A percentile compares a stretch with the other conserved stretches of the same genome.
These are phyloP conservation scores for Kokia cookei DNA, from an alignment of 441 rosid species.

Conservation along the genomic window DNA sequence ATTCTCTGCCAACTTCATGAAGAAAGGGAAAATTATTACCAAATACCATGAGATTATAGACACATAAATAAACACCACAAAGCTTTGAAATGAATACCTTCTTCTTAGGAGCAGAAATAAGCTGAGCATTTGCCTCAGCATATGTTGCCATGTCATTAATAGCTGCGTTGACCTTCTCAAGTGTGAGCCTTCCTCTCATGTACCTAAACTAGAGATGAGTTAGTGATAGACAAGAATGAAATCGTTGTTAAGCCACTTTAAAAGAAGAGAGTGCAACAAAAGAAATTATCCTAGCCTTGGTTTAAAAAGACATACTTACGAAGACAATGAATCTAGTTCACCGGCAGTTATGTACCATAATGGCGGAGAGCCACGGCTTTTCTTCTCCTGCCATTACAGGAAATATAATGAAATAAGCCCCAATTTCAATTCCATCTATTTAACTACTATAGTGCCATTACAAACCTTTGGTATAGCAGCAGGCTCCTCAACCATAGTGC, in stretches of 20 bases:
- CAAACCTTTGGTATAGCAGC: slow-evolving; percentile 59
- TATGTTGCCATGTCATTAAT: slow-evolving; percentile 80
- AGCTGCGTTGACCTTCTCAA: slow-evolving; percentile 87
- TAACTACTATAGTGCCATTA: neutral
- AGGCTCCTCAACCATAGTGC: slow-evolving; percentile 42
- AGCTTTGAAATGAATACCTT: slow-evolving; percentile 39
- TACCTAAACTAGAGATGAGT: slow-evolving; percentile 34
- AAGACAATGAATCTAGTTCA: slow-evolving; percentile 65
- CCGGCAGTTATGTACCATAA: slow-evolving; percentile 63
- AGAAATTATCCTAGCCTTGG: neutral
- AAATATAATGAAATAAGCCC: neutral
- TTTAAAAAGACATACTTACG: slow-evolving; percentile 37
- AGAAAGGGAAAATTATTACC: slow-evolving; percentile 18
- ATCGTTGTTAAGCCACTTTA: neutral
- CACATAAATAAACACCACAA: neutral
- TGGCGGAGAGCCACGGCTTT: slow-evolving; percentile 68
- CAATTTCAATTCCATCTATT: neutral
- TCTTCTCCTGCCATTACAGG: slow-evolving; percentile 58
- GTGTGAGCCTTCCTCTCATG: slow-evolving; percentile 93
- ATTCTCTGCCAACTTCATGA: slow-evolving; percentile 62
- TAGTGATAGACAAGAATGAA: neutral
- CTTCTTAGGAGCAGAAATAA: slow-evolving; percentile 72
- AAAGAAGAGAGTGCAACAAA: neutral
- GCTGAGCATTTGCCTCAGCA: slow-evolving; percentile 80
- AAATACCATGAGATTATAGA: neutral